Conservation (phyloP, 1,284 basidiomycete species). For the Anthracocystis walkeri region DNA sequence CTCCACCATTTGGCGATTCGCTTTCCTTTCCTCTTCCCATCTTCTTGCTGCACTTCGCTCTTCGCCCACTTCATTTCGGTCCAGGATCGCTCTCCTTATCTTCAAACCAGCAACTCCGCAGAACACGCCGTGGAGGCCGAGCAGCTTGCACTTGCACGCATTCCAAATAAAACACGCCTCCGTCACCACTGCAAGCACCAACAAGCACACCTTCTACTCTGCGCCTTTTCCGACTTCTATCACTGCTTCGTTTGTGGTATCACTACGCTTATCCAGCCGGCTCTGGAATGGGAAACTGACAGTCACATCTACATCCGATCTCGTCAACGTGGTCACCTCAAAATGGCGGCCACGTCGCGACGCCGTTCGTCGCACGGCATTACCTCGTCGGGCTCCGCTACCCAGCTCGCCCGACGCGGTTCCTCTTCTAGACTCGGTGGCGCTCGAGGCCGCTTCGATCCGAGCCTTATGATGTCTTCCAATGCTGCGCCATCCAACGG, state of each 20-base stretch:
- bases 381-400: constrained; percentile 48
- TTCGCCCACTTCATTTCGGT: constrained; percentile 6
- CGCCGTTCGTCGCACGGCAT: constrained; percentile 43
- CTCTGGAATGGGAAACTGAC: constrained; percentile 14
- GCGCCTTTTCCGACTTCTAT: background rate
- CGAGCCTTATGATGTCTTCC: constrained; percentile 57
- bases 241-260: background rate
- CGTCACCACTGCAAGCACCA: too few relatives aligned
- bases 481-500: constrained; percentile 29
- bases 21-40: background rate
- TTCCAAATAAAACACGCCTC: background rate
- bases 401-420: constrained; percentile 45
- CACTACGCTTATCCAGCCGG: background rate
- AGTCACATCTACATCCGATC: background rate
- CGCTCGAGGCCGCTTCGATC: constrained; percentile 50
- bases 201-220: background rate
- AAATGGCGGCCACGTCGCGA: constrained; percentile 42
- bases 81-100: background rate
- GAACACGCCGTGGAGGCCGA: constrained; percentile 6
- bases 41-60: background rate
- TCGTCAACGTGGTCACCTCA: constrained; percentile 18
- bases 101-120: background rate
- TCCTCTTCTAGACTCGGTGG: constrained; percentile 43
- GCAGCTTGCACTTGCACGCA: background rate
- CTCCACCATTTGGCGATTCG: background rate